Conservation (phyloP, 148 eudicot genomes). For the Cornus suecica region DNA sequence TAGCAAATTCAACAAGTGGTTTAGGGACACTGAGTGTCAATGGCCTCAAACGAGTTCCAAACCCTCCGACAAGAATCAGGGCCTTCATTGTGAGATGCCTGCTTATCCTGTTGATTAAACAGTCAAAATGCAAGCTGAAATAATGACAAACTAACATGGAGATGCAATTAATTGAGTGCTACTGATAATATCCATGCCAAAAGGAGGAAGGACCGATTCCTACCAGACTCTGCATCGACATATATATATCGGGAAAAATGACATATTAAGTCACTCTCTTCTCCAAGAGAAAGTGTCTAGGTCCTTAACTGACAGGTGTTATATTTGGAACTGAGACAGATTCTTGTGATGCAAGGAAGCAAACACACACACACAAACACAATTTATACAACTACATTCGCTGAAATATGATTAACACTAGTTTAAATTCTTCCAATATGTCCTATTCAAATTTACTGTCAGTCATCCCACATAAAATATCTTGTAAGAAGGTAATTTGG, state of each 20-base stretch:
- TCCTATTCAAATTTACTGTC: too few species aligned
- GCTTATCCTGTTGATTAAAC: constrained; percentile 16
- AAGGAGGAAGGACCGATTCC: constrained; percentile 16
- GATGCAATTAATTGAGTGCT: constrained; percentile 9
- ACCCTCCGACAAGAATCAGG: constrained; percentile 96
- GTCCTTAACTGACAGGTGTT: constrained; percentile 10
- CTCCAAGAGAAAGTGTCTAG: constrained; percentile 6
- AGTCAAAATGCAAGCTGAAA: constrained; percentile 11
- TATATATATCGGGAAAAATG: constrained; percentile 1
- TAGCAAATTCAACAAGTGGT: constrained; percentile 96
- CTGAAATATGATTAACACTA: too few species aligned
- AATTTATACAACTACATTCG: too few species aligned
- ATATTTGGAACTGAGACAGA: constrained; percentile 10
- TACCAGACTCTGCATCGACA: constrained; percentile 12
- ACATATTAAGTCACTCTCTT: constrained; percentile 2
- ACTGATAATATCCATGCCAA: constrained; percentile 9
- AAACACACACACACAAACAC: too few species aligned
- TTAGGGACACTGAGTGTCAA: constrained; percentile 88
- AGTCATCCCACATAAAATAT: too few species aligned
- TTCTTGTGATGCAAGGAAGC: constrained; percentile 17
- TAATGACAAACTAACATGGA: background rate
- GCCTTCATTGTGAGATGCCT: constrained; percentile 72
- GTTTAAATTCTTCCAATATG: too few species aligned
- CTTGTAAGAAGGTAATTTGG: too few species aligned
- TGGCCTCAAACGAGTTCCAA: constrained; percentile 94